Base-by-base conservation (phyloP, 352 stramenopile genomes). In the Saprolegnia parasitica region DNA sequence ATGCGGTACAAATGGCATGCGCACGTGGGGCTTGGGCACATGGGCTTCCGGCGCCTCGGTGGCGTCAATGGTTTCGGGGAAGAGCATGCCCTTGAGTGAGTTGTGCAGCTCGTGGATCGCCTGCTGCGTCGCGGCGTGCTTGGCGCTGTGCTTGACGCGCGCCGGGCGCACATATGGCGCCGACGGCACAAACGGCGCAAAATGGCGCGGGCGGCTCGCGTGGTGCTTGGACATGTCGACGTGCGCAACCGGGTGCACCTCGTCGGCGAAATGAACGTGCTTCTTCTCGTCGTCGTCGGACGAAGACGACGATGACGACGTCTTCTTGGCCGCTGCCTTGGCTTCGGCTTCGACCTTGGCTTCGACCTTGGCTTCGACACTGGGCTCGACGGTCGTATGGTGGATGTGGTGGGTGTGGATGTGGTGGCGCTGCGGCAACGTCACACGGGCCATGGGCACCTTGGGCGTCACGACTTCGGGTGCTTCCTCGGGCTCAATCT, bases 201-300 rank as follows among this genome's bases (percentile, higher is more conserved):
- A 60, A 11, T 35, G 35, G 52, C 35, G 52, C 52, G 47, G n/a
- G 47, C n/a, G 24, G 47, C 16, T 49, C 13, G 42, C 42, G 35
- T 40, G 52, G 52, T 60, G 52, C 35, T 60, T 60, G 35, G 13
- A 26, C 52, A 60, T 60, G 35, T 60, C 52, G 16, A 60, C 52
- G 24, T 40, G 52, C 24, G 52, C 52, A 15, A 60, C 52, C 13
- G 52, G 52, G 24, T 35, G 52, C 35, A 49, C 42, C 10, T 49
- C 42, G 42, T 60, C 52, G 35, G 52, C 52, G 20, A 60, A 60
- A 42, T 40, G 52, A 16, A 60, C 52, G 24, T n/a, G 52, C 35
- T 60, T 60, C 52, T 60, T 60, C 9, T 60, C 52, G 24, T 60
- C 52, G 35, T 60, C 52, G 24, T 60, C 52, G 1, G 52, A 60